Evolutionary conservation across 2,329 filamentous ascomycete genomes (phyloP), one percentile per base, ranked within the genome.

Genomic region (Fusarium irregulare): DNA sequence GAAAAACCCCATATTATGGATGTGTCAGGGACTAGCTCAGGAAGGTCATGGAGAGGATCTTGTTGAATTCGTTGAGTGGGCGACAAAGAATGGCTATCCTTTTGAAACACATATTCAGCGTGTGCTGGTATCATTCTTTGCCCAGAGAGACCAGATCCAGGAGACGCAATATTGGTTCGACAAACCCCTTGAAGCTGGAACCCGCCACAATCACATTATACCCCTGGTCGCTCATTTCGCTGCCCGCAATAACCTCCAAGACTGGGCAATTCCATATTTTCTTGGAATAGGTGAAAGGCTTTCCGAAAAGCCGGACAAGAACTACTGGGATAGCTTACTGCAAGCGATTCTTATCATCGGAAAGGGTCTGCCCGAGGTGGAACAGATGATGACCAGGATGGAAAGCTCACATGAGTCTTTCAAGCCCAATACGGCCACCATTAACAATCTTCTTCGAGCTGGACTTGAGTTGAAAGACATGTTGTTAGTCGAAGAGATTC

Each of bases 371-470:
- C 88, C 73, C 16, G 76, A 80, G 44, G 77, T 81, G 13, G 72
- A 77, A 44, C 71, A 62, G 21, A 93, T 78, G 89, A 93, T 76
- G 85, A 94, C 64, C 86, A 87, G 89, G 70, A 93, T 94, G 88
- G 87, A 96, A 63, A 83, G 87, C 45, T 84, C 90, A 21, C 78
- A 85, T 60, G 77, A 83, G 59, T 80, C 81, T 18, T 71, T 86
- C 5, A 79, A 83, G 9, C 88, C 93, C 0, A 90, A 93, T 57
- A 89, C 89, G 9, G 81, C 86, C 5, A 93, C 92, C 8, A 89
- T 98, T 73, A 97, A 98, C 75, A 82, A 84, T 8, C 84, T 98
- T 27, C 85, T 98, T 20, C 86, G 88, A 56, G 89, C 90, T 60
- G 92, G 93, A 12, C 90, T 91, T 68, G 87, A 88, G n/a, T 86